Percentiles rank a stretch among this genome's conserved stretches.
Conservation (phyloP, 768 basidiomycete genomes). For the Gymnopilus junonius region DNA sequence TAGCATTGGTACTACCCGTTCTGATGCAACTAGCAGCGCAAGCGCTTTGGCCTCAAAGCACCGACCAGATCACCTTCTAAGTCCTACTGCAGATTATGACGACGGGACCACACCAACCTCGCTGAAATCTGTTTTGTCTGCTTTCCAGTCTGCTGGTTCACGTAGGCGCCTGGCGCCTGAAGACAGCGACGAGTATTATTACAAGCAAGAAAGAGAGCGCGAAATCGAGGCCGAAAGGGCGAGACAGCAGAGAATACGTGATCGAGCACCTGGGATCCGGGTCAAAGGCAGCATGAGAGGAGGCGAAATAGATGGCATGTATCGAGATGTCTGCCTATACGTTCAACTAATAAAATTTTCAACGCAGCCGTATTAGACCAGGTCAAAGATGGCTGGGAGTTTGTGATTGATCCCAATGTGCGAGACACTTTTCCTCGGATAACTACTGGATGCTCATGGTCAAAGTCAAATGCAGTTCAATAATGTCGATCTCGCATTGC, state of each 20-base stretch:
- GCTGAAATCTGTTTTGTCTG: constrained; percentile 62
- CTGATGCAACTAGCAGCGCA: constrained; percentile 36
- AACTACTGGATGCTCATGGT: constrained; percentile 3
- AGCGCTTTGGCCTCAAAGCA: constrained; percentile 19
- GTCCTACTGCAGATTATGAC: constrained; percentile 35
- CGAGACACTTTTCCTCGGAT: constrained; percentile 24
- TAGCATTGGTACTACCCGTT: constrained; percentile 52
- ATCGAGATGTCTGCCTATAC: neutral
- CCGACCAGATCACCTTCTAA: constrained; percentile 36
- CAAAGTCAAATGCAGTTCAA: constrained; percentile 68
- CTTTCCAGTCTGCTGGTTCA: constrained; percentile 71
- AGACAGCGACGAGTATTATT: constrained; percentile 56
- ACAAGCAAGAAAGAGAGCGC: constrained; percentile 59
- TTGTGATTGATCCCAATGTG: constrained; percentile 83
- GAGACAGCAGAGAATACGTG: constrained; percentile 72
- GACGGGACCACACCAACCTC: constrained; percentile 48
- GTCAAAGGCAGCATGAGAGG: constrained; percentile 58
- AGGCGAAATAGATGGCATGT: constrained; percentile 86
- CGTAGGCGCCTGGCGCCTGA: constrained; percentile 54
- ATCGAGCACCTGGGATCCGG: constrained; percentile 64
- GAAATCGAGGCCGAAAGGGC: constrained; percentile 67
- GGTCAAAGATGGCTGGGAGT: constrained; percentile 90
- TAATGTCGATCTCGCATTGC: constrained; percentile 89
- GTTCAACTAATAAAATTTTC: neutral
- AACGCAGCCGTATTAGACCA: constrained; percentile 77